A percentile compares a stretch with the other conserved stretches of the same genome.
phyloP scores from a whole-genome alignment of 306 rosid genomes.

The Sechiopsis laciniata region DNA sequence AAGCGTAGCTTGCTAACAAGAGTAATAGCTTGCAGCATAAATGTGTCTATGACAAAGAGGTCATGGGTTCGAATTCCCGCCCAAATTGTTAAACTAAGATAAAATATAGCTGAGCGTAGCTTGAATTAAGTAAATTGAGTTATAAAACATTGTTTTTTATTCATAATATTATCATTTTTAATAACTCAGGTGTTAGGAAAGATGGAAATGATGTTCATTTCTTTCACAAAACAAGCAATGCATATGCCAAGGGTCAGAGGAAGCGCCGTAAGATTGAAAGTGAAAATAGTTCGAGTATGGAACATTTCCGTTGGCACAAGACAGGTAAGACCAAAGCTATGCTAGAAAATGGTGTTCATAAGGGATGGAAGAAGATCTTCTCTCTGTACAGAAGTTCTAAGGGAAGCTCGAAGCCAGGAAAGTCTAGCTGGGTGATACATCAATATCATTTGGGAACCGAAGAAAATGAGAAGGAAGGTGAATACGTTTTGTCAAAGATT shows the following conservation, averaged over 20 bases:
- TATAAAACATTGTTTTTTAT: neutral
- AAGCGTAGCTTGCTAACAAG: too few species aligned
- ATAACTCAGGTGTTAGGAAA: slow-evolving; percentile 63
- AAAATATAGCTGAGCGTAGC: neutral
- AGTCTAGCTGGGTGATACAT: slow-evolving; percentile 75
- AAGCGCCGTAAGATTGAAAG: slow-evolving; percentile 51
- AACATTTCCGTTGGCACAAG: slow-evolving; percentile 58
- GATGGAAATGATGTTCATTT: slow-evolving; percentile 74
- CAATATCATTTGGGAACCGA: slow-evolving; percentile 81
- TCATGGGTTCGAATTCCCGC: too few species aligned
- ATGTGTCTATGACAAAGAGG: neutral
- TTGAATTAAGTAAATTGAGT: neutral
- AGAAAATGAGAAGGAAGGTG: slow-evolving; percentile 70
- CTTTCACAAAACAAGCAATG: slow-evolving; percentile 65
- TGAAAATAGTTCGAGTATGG: slow-evolving; percentile 26
- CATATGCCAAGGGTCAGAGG: slow-evolving; percentile 70
- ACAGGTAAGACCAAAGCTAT: slow-evolving; percentile 47
- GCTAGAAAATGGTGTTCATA: slow-evolving; percentile 34
- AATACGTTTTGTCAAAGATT: slow-evolving; percentile 74
- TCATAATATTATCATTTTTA: slow-evolving; percentile 13
- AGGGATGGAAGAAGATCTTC: slow-evolving; percentile 83
- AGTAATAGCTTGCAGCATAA: too few species aligned
- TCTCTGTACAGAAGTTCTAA: slow-evolving; percentile 57
- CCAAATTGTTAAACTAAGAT: too few species aligned
- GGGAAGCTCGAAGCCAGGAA: slow-evolving; percentile 54